Conservation (phyloP, 805 yeast species). For the Nakazawaea wyomingensis region DNA sequence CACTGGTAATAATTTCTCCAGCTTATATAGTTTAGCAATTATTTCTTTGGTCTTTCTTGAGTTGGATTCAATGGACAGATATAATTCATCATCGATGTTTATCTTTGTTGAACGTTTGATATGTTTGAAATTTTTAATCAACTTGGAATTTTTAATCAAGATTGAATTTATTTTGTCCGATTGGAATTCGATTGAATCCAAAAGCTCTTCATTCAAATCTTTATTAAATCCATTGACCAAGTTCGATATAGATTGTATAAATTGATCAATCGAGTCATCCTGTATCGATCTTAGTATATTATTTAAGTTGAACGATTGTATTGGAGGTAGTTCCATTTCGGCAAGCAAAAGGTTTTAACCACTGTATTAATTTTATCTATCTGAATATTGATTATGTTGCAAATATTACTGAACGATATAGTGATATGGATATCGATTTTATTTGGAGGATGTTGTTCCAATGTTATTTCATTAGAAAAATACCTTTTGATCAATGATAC, state of each 20-base stretch:
- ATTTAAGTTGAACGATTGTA: conserved; percentile 22
- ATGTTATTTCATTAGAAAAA: conserved; percentile 58
- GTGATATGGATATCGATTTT: conserved; percentile 23
- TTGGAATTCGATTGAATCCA: conserved; percentile 20
- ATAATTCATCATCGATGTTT: conserved; percentile 9
- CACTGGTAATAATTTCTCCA: conserved; percentile 32
- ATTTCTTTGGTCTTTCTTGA: conserved; percentile 19
- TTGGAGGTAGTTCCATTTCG: conserved; percentile 18
- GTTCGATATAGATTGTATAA: conserved; percentile 20
- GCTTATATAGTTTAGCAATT: conserved; percentile 22
- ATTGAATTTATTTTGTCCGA: conserved; percentile 16
- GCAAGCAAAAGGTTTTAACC: no score
- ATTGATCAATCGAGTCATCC: conserved; percentile 17
- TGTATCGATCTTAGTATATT: conserved; percentile 23
- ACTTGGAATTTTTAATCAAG: conserved; percentile 1
- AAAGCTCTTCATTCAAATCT: conserved; percentile 26
- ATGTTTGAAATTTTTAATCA: conserved; percentile 3
- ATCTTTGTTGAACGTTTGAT: background rate
- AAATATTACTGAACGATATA: conserved; percentile 2
- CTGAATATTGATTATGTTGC: background rate
- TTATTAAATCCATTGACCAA: conserved; percentile 19
- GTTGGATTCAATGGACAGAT: conserved; percentile 12
- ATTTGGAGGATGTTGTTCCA: conserved; percentile 72
- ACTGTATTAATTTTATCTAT: background rate
- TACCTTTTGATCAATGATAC: conserved; percentile 33